Percentiles rank a stretch among this genome's conserved stretches.
These are phyloP conservation scores for Aechmea fasciata DNA, from an alignment of 176 grass and related monocot species.

Conservation along the genomic window DNA sequence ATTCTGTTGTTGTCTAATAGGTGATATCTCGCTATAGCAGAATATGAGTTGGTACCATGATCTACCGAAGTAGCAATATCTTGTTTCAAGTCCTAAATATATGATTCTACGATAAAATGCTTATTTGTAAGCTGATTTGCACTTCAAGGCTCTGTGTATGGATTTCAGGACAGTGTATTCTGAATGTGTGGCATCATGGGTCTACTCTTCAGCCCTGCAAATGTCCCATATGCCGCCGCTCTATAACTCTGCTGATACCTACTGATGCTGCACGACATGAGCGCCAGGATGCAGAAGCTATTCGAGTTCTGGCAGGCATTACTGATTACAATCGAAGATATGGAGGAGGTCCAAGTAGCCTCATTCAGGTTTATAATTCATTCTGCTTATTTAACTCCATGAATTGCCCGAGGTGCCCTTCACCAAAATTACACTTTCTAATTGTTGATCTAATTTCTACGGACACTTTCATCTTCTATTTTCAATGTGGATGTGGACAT, in stretches of 20 bases:
- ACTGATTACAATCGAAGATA: conserved; percentile 63
- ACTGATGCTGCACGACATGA: conserved; percentile 30
- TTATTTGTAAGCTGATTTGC: background rate
- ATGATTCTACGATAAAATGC: too few relatives aligned
- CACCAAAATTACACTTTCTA: too few relatives aligned
- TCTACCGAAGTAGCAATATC: too few relatives aligned
- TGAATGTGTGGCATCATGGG: conserved; percentile 73
- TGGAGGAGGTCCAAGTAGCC: conserved; percentile 53
- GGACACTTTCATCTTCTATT: too few relatives aligned
- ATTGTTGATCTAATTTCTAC: too few relatives aligned
- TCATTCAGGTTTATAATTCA: conserved; percentile 56
- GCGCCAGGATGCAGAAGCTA: conserved; percentile 30
- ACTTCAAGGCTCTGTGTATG: background rate
- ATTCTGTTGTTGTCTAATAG: too few relatives aligned
- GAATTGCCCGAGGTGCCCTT: too few relatives aligned
- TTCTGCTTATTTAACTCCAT: background rate
- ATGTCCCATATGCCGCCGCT: conserved; percentile 76
- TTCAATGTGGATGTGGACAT: too few relatives aligned
- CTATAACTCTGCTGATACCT: conserved; percentile 78
- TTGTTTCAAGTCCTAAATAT: too few relatives aligned
- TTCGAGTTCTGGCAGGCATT: conserved; percentile 45
- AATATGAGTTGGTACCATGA: too few relatives aligned
- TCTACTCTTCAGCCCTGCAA: conserved; percentile 78
- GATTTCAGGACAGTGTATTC: conserved; percentile 72
- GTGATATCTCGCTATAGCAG: too few relatives aligned